phyloP scores from a whole-genome alignment of 768 basidiomycete species.

The Hericium rajendrae region DNA sequence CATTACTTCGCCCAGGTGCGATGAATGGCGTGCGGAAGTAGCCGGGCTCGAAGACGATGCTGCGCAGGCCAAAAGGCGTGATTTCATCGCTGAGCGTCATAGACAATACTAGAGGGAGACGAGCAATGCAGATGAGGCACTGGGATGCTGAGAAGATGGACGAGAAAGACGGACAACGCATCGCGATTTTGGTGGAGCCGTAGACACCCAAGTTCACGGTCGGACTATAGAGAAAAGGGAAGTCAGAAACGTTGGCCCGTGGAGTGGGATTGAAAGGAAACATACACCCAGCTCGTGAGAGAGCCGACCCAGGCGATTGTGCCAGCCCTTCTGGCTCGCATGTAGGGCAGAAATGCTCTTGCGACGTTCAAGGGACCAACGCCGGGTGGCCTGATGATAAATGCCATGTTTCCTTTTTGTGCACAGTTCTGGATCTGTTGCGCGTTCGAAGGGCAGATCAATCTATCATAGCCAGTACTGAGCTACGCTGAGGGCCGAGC shows the following conservation, averaged over 20 bases:
- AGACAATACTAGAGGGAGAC: not conserved
- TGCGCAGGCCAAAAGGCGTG: not conserved
- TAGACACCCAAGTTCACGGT: not conserved
- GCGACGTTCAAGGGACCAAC: constrained; percentile 12
- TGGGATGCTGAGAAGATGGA: no score
- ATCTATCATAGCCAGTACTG: no score
- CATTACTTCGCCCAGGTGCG: not conserved
- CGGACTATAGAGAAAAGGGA: not conserved
- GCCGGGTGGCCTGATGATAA: not conserved
- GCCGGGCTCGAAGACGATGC: not conserved
- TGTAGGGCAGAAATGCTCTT: constrained; percentile 13
- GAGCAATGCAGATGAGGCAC: no score
- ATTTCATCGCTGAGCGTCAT: not conserved
- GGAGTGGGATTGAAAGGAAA: not conserved
- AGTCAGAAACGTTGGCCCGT: not conserved
- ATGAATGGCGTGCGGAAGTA: not conserved
- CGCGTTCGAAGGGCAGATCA: no score
- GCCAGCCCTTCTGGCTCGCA: constrained; percentile 12
- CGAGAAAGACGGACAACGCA: no score
- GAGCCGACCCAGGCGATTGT: constrained; percentile 13
- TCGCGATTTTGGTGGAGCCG: not conserved
- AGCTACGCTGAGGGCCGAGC: no score
- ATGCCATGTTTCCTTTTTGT: no score
- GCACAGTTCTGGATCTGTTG: no score
- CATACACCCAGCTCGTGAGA: constrained; percentile 4